These are phyloP conservation scores for Ormosia semicastrata DNA, from an alignment of 306 rosid species.

Conservation along the genomic window DNA sequence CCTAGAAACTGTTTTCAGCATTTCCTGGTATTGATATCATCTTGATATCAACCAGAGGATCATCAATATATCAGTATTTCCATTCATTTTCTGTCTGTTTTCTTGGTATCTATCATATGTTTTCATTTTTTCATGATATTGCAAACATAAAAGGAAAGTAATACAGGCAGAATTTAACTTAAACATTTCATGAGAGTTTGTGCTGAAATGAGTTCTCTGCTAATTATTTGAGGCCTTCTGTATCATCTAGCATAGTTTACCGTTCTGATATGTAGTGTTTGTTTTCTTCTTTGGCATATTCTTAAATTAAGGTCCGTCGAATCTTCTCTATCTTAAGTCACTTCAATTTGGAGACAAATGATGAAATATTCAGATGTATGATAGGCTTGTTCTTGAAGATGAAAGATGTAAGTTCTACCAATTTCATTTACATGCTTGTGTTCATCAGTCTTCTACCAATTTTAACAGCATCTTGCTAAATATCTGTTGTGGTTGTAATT, in stretches of 20 bases:
- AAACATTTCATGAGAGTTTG: not conserved
- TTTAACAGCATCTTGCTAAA: not conserved
- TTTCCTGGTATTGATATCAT: too few relatives aligned
- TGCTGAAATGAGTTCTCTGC: not conserved
- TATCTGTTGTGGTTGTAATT: constrained; percentile 10
- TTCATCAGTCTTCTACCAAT: not conserved
- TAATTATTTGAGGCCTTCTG: constrained; percentile 1
- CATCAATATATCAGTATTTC: too few relatives aligned
- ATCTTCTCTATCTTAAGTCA: constrained; percentile 45
- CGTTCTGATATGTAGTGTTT: constrained; percentile 18
- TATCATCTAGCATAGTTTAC: not conserved
- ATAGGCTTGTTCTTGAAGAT: constrained; percentile 56
- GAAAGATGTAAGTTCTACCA: constrained; percentile 59
- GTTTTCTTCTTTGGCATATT: not conserved
- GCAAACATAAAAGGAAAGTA: not conserved
- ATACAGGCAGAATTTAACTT: not conserved
- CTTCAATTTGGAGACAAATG: constrained; percentile 43
- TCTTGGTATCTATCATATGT: too few relatives aligned
- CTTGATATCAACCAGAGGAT: too few relatives aligned
- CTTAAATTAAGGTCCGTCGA: constrained; percentile 50
- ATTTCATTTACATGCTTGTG: not conserved
- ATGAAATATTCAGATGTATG: constrained; percentile 55
- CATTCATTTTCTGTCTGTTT: too few relatives aligned
- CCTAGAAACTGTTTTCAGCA: too few relatives aligned
- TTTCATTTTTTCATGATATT: not conserved